Conservation (phyloP, 805 yeast genomes). For the Candida morakotiae region DNA sequence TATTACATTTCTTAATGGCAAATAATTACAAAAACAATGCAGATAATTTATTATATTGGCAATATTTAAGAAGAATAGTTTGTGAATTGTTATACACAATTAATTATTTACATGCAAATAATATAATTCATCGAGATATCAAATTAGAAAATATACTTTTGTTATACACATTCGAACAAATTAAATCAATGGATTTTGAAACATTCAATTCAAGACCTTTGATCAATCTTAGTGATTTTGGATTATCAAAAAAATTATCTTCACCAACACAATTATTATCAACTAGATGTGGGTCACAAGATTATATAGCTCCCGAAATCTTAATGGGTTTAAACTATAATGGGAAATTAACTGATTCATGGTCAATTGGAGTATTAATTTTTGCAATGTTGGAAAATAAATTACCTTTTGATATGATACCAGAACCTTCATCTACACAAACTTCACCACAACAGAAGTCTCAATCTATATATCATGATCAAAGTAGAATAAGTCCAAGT, state of each 20-base stretch:
- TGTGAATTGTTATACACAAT: conserved; percentile 71
- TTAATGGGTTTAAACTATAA: conserved; percentile 88
- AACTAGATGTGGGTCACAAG: conserved; percentile 95
- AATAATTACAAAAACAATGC: conserved; percentile 33
- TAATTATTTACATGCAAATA: conserved; percentile 60
- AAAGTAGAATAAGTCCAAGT: conserved; percentile 32
- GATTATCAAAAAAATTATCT: conserved; percentile 70
- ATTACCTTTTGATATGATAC: conserved; percentile 89
- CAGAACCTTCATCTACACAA: conserved; percentile 46
- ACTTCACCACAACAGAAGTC: no score
- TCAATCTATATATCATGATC: neutral
- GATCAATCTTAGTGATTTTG: conserved; percentile 79
- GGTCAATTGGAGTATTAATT: conserved; percentile 93
- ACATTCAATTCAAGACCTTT: conserved; percentile 9
- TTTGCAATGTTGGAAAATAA: conserved; percentile 82
- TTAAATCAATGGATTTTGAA: conserved; percentile 18
- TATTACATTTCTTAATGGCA: conserved; percentile 52
- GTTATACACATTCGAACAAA: conserved; percentile 25
- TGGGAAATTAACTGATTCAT: conserved; percentile 85
- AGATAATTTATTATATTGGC: conserved; percentile 37
- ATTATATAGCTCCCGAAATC: conserved; percentile 92
- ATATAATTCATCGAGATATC: conserved; percentile 85
- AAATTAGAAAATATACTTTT: conserved; percentile 82
- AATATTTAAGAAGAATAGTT: conserved; percentile 56
- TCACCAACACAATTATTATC: conserved; percentile 60